A percentile compares a stretch with the other conserved stretches of the same genome.
phyloP scores from a whole-genome alignment of 2,329 filamentous ascomycete genomes.

The Trichoderma sp. region DNA sequence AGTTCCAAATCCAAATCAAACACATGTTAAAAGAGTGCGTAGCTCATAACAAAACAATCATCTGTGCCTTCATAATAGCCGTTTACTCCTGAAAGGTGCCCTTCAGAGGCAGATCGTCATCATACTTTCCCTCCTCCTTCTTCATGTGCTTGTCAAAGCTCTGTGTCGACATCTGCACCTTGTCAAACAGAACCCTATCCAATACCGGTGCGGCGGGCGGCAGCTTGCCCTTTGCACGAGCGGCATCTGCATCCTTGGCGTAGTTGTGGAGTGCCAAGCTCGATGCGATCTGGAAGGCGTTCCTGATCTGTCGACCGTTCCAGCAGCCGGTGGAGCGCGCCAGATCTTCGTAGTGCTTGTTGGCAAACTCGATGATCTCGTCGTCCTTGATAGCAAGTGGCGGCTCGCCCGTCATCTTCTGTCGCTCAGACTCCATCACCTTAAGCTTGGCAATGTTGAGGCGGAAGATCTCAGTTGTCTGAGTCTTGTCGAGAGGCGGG shows the following conservation, averaged over 20 bases:
- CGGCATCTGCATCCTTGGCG: conserved; percentile 29
- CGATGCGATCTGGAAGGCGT: conserved; percentile 37
- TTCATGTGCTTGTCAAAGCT: conserved; percentile 43
- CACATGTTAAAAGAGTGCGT: background rate
- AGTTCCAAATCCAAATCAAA: background rate
- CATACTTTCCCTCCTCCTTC: conserved; percentile 35
- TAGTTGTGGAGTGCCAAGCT: conserved; percentile 39
- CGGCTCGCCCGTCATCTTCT: conserved; percentile 36
- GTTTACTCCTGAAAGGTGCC: conserved; percentile 33
- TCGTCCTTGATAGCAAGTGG: conserved; percentile 33
- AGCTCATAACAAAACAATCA: background rate
- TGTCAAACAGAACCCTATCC: conserved; percentile 39
- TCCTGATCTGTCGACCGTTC: conserved; percentile 41
- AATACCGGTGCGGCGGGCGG: conserved; percentile 37
- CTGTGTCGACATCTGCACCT: conserved; percentile 43
- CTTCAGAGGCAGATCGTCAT: conserved; percentile 34
- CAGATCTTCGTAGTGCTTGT: conserved; percentile 33
- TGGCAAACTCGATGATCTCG: conserved; percentile 38
- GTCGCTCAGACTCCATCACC: conserved; percentile 36
- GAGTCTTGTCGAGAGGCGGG: conserved; percentile 36
- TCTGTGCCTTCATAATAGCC: background rate
- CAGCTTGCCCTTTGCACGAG: conserved; percentile 33
- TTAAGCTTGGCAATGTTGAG: conserved; percentile 39
- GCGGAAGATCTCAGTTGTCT: conserved; percentile 42
- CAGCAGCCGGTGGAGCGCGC: conserved; percentile 31